Conservation (phyloP, 176 grass and related monocot species). For the Thalia dealbata region DNA sequence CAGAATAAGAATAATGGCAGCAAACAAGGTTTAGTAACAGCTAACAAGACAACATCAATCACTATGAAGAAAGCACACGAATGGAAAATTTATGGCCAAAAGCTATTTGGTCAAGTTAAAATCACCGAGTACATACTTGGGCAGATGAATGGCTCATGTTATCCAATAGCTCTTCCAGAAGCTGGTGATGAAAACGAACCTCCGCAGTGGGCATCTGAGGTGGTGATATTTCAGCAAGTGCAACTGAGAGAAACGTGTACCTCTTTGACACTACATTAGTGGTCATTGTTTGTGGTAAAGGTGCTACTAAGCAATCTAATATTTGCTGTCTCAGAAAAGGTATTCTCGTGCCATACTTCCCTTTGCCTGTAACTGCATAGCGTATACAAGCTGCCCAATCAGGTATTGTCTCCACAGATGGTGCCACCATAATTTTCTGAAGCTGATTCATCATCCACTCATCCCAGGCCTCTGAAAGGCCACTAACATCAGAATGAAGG, state of each 20-base stretch:
- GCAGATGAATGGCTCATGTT: conserved; percentile 90
- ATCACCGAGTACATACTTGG: conserved; percentile 41
- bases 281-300: conserved; percentile 46
- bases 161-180: conserved; percentile 74
- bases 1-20: not conserved
- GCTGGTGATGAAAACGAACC: conserved; percentile 53
- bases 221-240: conserved; percentile 81
- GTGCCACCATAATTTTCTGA: conserved; percentile 56
- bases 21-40: not conserved
- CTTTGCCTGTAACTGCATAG: conserved; percentile 92
- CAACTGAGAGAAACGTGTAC: conserved; percentile 84
- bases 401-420: conserved; percentile 88
- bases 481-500: conserved; percentile 77
- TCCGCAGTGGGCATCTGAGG: conserved; percentile 57
- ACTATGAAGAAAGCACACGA: not conserved
- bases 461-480: conserved; percentile 40
- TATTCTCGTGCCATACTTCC: conserved; percentile 52
- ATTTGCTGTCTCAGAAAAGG: conserved; percentile 74
- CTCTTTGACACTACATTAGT: conserved; percentile 85
- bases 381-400: conserved; percentile 95
- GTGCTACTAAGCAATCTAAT: conserved; percentile 59
- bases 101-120: not conserved
- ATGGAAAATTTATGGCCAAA: not conserved
- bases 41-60: not conserved
- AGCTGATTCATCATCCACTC: conserved; percentile 63